These are phyloP conservation scores for Immersiella caudata DNA, from an alignment of 495 filamentous ascomycete genomes.

Conservation along the genomic window DNA sequence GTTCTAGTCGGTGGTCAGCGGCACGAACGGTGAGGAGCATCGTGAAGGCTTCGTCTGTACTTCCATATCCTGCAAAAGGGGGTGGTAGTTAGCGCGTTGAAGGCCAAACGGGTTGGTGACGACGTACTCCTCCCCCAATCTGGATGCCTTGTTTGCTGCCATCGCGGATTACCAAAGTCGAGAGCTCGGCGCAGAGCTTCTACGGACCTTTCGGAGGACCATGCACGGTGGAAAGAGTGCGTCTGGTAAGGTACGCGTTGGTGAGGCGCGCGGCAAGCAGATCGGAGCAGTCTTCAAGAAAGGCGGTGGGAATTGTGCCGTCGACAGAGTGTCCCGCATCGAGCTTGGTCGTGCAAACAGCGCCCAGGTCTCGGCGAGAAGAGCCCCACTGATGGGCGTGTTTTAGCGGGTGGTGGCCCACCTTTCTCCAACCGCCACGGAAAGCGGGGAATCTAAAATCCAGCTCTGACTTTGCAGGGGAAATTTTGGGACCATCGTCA, in stretches of 20 bases:
- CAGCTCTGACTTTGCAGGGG: slow-evolving; percentile 14
- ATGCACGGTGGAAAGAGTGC: background rate
- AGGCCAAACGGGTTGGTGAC: background rate
- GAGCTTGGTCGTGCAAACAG: background rate
- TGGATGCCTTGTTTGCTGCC: slow-evolving; percentile 87
- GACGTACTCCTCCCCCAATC: slow-evolving; percentile 96
- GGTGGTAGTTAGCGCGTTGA: slow-evolving; percentile 12
- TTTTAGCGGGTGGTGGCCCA: slow-evolving; percentile 5
- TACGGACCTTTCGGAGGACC: background rate
- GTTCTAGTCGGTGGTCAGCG: slow-evolving; percentile 49
- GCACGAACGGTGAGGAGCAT: background rate
- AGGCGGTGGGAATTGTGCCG: slow-evolving; percentile 29
- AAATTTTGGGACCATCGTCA: slow-evolving; percentile 16
- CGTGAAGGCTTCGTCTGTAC: slow-evolving; percentile 57
- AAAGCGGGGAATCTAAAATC: slow-evolving; percentile 39
- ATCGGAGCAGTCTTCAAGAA: background rate
- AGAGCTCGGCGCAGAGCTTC: slow-evolving; percentile 1
- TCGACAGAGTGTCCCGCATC: slow-evolving; percentile 13
- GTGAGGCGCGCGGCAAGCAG: background rate
- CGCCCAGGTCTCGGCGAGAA: background rate
- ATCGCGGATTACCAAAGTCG: slow-evolving; percentile 42
- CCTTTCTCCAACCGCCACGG: slow-evolving; percentile 17
- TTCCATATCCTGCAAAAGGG: slow-evolving; percentile 81
- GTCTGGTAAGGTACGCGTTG: background rate
- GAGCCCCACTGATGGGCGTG: slow-evolving; percentile 1